These are phyloP conservation scores for Zymoseptoria brevis DNA, from an alignment of 2,329 filamentous ascomycete genomes.

Conservation along the genomic window DNA sequence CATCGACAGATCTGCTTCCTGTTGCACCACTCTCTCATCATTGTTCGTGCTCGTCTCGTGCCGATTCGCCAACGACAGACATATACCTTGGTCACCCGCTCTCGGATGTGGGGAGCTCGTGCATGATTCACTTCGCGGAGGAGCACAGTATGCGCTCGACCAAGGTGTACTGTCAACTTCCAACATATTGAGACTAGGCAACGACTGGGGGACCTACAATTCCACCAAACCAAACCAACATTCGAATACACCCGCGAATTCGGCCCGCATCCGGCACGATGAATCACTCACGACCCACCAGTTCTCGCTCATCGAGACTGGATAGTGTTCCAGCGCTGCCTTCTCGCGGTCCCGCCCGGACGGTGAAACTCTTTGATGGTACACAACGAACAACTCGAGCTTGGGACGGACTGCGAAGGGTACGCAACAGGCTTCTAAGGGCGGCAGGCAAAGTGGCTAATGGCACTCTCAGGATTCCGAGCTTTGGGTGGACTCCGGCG, in stretches of 20 bases:
- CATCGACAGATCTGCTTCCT: background rate
- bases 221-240: background rate
- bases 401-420: conserved; percentile 15
- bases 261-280: background rate
- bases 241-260: background rate
- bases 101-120: background rate
- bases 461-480: conserved; percentile 50
- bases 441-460: background rate
- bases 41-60: background rate
- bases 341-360: conserved; percentile 4
- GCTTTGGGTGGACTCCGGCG: conserved; percentile 59
- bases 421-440: background rate
- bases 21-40: background rate
- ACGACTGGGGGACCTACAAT: background rate
- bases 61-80: background rate
- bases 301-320: conserved; percentile 1
- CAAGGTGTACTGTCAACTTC: background rate
- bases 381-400: conserved; percentile 8
- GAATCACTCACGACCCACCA: background rate
- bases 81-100: background rate
- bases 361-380: conserved; percentile 12
- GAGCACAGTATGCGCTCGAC: background rate
- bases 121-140: background rate
- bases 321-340: conserved; percentile 1
- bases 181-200: background rate